Percentiles rank a stretch among this genome's conserved stretches.
Evolutionary conservation across 2,329 filamentous ascomycete genomes (phyloP).

Genomic region (Penicillium sp.): DNA sequence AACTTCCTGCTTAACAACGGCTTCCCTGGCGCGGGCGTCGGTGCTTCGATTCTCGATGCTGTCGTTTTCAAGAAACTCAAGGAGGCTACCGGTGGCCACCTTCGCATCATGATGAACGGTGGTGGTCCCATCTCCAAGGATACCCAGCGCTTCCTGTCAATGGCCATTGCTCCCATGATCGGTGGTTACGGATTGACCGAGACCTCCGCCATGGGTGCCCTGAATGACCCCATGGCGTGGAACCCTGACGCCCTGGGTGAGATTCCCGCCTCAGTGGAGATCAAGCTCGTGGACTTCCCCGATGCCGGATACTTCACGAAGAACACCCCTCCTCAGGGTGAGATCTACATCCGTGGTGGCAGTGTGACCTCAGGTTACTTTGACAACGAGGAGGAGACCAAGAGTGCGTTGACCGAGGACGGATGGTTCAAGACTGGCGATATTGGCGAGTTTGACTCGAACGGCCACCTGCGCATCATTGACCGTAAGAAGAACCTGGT

Average conservation of each 20-base stretch:
- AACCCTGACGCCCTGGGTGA: constrained; percentile 72
- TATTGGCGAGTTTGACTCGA: constrained; percentile 78
- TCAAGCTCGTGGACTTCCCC: constrained; percentile 85
- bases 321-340: constrained; percentile 75
- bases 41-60: constrained; percentile 66
- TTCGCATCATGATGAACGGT: constrained; percentile 90
- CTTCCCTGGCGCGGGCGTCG: constrained; percentile 46
- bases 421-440: constrained; percentile 98
- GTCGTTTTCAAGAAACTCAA: constrained; percentile 91
- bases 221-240: constrained; percentile 73
- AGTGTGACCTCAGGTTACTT: constrained; percentile 74
- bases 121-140: constrained; percentile 84
- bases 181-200: constrained; percentile 92
- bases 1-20: constrained; percentile 53
- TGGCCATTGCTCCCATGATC: constrained; percentile 92
- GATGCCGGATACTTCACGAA: constrained; percentile 81
- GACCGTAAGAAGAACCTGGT: constrained; percentile 98
- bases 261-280: constrained; percentile 68
- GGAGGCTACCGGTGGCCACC: constrained; percentile 77
- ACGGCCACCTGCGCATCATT: constrained; percentile 79
- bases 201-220: constrained; percentile 62
- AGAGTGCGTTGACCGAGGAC: constrained; percentile 69
- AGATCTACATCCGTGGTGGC: constrained; percentile 80
- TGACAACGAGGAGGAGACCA: constrained; percentile 79
- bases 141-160: constrained; percentile 83